phyloP scores from a whole-genome alignment of 495 filamentous ascomycete species.

The Neurospora pannonica region DNA sequence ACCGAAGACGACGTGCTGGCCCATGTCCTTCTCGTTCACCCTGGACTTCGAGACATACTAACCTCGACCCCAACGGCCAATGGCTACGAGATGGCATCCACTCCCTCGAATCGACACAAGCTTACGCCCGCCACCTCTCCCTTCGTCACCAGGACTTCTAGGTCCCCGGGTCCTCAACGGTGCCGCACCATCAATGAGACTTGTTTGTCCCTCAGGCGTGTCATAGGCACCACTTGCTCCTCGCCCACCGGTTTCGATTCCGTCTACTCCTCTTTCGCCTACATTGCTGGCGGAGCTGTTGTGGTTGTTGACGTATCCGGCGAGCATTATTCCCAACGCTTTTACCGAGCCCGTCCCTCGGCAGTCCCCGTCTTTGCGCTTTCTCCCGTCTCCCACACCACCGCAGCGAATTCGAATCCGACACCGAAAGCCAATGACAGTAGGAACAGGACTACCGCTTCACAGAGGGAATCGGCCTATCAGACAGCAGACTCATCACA shows the following conservation, averaged over 20 bases:
- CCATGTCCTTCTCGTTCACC: not conserved
- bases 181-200: constrained; percentile 31
- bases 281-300: constrained; percentile 87
- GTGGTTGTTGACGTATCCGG: constrained; percentile 78
- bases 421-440: constrained; percentile 58
- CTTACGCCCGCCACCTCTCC: constrained; percentile 76
- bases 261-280: constrained; percentile 69
- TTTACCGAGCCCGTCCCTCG: constrained; percentile 80
- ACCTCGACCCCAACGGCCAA: constrained; percentile 22
- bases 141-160: constrained; percentile 48
- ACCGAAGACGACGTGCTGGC: not conserved
- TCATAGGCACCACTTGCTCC: constrained; percentile 80
- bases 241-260: constrained; percentile 82
- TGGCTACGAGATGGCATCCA: constrained; percentile 50
- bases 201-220: constrained; percentile 63
- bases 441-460: constrained; percentile 45
- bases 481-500: constrained; percentile 35
- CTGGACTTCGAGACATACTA: not conserved
- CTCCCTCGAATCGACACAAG: constrained; percentile 56
- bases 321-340: constrained; percentile 67
- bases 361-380: constrained; percentile 52
- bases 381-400: constrained; percentile 29
- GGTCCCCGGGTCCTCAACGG: constrained; percentile 49
- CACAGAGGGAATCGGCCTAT: constrained; percentile 45
- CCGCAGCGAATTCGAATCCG: constrained; percentile 33